These are phyloP conservation scores for Tephrocybe sp. DNA, from an alignment of 768 basidiomycete genomes.

Conservation along the genomic window DNA sequence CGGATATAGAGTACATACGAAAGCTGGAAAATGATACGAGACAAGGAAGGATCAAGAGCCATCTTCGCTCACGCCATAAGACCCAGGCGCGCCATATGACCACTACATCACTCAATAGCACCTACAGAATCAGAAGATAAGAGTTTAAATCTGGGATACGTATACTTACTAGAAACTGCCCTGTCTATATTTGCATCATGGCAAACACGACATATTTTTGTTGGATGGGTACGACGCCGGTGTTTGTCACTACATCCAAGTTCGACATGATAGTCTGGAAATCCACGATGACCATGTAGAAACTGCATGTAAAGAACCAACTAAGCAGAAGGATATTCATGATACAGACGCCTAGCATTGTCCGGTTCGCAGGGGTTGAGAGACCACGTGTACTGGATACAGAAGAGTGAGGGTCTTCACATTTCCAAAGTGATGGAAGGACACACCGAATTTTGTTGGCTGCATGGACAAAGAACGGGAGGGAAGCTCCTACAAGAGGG, in stretches of 20 bases:
- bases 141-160: too few species aligned
- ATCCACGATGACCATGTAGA: neutral
- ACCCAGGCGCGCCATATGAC: conserved; percentile 1
- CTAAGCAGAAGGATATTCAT: neutral
- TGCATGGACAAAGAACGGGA: neutral
- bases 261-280: neutral
- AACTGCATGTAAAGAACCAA: neutral
- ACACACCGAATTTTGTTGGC: neutral
- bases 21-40: neutral
- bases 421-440: too few species aligned
- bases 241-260: neutral
- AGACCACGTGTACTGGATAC: neutral
- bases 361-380: neutral
- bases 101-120: neutral
- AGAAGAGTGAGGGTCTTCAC: neutral
- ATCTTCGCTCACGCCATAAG: neutral
- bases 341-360: neutral
- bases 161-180: neutral
- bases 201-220: neutral
- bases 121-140: neutral
- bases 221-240: neutral
- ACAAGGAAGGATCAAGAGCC: neutral
- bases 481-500: neutral
- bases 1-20: neutral
- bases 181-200: neutral